These are phyloP conservation scores for Pilasporangium apinafurcum DNA, from an alignment of 352 stramenopile species.

Conservation along the genomic window DNA sequence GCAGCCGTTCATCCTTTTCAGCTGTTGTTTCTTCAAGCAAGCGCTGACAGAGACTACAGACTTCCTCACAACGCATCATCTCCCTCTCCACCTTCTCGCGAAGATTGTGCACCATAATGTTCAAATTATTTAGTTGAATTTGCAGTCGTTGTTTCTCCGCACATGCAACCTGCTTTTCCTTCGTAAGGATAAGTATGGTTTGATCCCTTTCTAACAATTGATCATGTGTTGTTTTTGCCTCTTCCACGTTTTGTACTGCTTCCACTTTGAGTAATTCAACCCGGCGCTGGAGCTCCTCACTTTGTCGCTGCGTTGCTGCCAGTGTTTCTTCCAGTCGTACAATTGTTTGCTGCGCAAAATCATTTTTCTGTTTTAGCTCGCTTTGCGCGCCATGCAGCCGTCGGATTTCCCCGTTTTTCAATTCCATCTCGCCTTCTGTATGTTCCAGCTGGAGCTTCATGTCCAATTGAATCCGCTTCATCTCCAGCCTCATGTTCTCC, in stretches of 20 bases:
- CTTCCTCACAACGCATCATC: constrained; percentile 41
- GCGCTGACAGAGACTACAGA: constrained; percentile 21
- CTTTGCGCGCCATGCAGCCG: constrained; percentile 36
- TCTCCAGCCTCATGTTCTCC: constrained; percentile 50
- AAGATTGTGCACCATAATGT: constrained; percentile 14
- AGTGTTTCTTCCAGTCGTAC: constrained; percentile 38
- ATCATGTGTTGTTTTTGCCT: constrained; percentile 21
- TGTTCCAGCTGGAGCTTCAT: constrained; percentile 70
- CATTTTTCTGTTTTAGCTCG: constrained; percentile 56
- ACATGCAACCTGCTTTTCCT: constrained; percentile 22
- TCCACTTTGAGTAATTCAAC: constrained; percentile 50
- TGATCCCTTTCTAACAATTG: constrained; percentile 29
- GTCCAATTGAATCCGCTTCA: constrained; percentile 70
- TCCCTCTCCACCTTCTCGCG: constrained; percentile 25
- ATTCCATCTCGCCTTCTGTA: constrained; percentile 50
- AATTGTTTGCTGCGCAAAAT: constrained; percentile 41
- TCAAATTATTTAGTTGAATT: constrained; percentile 47
- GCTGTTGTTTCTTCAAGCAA: constrained; percentile 20
- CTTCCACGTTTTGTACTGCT: constrained; percentile 25
- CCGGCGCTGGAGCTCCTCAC: constrained; percentile 43
- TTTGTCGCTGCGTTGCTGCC: constrained; percentile 18
- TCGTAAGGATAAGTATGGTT: constrained; percentile 17
- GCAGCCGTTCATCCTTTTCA: constrained; percentile 40
- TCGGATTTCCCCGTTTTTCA: constrained; percentile 68
- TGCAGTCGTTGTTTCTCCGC: constrained; percentile 35